Evolutionary conservation across 345 rosid genomes (phyloP).

Genomic region (Ailanthus altissimus): DNA sequence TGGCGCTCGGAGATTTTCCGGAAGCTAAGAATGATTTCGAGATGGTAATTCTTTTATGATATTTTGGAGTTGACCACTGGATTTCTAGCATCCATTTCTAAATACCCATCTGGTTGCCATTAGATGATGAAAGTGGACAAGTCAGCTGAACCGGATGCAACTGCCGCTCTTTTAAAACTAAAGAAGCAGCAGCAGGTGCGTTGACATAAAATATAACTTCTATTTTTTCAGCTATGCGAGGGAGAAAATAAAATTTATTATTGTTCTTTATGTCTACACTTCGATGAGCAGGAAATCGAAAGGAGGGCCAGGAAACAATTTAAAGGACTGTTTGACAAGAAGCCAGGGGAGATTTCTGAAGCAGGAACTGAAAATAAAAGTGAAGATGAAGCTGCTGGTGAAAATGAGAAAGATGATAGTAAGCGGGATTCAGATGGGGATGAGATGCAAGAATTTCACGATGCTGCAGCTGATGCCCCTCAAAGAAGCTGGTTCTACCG

Average conservation of each 20-base stretch:
- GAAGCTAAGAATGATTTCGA: conserved; percentile 77
- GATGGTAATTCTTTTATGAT: conserved; percentile 39
- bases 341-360: conserved; percentile 85
- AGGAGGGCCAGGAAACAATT: conserved; percentile 81
- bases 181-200: conserved; percentile 82
- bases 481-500: conserved; percentile 42
- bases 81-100: conserved; percentile 11
- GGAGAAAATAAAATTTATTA: background rate
- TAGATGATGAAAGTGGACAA: conserved; percentile 65
- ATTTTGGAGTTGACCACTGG: background rate
- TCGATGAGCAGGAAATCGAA: conserved; percentile 63
- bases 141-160: conserved; percentile 62
- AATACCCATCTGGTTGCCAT: conserved; percentile 18
- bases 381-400: conserved; percentile 22
- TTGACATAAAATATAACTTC: background rate
- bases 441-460: conserved; percentile 26
- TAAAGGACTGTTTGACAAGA: conserved; percentile 93
- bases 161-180: conserved; percentile 72
- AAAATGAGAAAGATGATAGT: conserved; percentile 20
- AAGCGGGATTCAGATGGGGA: conserved; percentile 27
- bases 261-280: background rate
- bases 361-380: conserved; percentile 28
- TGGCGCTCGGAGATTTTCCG: conserved; percentile 81
- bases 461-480: conserved; percentile 31
- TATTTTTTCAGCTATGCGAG: background rate